Percentiles rank a stretch among this genome's conserved stretches.
Conservation (phyloP, 345 rosid genomes). For the Lenwebbia sp. region DNA sequence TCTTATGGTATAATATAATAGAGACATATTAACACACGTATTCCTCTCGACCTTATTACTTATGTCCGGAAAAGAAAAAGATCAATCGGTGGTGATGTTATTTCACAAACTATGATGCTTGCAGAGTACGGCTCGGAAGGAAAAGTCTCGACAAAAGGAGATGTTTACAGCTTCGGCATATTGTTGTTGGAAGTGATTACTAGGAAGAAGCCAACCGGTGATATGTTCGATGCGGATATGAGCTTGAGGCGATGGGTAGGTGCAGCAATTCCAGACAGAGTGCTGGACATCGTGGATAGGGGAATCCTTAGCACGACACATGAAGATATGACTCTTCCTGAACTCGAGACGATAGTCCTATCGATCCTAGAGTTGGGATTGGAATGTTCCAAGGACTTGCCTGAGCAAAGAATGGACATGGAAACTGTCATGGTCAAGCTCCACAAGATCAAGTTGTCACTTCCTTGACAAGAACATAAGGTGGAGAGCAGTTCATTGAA, state of each 20-base stretch:
- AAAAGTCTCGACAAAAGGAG: background rate
- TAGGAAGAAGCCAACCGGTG: background rate
- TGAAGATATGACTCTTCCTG: background rate
- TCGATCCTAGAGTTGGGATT: background rate
- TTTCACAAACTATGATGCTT: background rate
- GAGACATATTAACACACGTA: background rate
- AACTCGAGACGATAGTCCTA: background rate
- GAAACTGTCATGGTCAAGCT: background rate
- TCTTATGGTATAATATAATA: background rate
- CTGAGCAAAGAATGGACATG: background rate
- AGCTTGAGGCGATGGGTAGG: background rate
- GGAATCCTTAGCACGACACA: accelerated
- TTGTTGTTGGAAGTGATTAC: background rate
- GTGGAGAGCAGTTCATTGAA: background rate
- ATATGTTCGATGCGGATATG: background rate
- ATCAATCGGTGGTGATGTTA: too few species aligned
- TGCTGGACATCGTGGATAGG: background rate
- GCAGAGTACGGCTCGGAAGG: background rate
- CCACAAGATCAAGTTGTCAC: background rate
- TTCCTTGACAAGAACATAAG: background rate
- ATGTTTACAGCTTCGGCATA: background rate
- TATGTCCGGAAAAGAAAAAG: background rate
- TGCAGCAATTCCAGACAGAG: background rate
- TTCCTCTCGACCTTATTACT: background rate
- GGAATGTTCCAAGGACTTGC: background rate